Evolutionary conservation across 2,329 filamentous ascomycete genomes (phyloP).

Genomic region (Apiospora arundinis): DNA sequence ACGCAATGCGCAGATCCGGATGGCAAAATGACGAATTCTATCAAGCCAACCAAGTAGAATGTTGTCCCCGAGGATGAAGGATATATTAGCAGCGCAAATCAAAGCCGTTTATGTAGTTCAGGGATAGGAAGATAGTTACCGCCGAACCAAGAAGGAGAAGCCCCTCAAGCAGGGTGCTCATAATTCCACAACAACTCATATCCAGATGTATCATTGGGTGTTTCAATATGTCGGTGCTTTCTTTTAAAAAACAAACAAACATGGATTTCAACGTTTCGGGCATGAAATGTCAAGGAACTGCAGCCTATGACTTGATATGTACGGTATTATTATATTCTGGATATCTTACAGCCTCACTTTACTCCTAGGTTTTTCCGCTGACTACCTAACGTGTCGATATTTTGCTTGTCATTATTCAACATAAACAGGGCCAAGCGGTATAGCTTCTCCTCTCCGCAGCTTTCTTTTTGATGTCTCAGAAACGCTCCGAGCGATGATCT

Average conservation of each 20-base stretch:
- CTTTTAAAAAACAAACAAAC: no score
- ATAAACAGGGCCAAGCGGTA: neutral
- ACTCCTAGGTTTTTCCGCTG: no score
- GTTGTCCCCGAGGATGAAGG: neutral
- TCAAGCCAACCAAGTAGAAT: neutral
- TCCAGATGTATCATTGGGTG: no score
- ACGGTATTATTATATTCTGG: neutral
- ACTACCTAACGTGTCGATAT: neutral
- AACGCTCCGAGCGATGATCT: neutral
- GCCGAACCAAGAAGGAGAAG: neutral
- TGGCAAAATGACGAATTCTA: neutral
- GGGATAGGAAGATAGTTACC: neutral
- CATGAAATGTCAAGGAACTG: no score
- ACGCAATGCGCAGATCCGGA: neutral
- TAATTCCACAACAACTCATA: neutral
- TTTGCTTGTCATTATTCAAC: neutral
- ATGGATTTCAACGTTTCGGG: no score
- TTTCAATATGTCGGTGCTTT: neutral
- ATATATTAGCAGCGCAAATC: neutral
- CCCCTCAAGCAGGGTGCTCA: neutral
- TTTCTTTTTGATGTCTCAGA: neutral
- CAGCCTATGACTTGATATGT: no score
- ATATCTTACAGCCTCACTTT: neutral
- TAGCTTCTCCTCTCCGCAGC: neutral
- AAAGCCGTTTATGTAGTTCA: conserved; percentile 1